Base-by-base conservation (phyloP, 768 basidiomycete species). In the Pilatotrama ljubarskyi region DNA sequence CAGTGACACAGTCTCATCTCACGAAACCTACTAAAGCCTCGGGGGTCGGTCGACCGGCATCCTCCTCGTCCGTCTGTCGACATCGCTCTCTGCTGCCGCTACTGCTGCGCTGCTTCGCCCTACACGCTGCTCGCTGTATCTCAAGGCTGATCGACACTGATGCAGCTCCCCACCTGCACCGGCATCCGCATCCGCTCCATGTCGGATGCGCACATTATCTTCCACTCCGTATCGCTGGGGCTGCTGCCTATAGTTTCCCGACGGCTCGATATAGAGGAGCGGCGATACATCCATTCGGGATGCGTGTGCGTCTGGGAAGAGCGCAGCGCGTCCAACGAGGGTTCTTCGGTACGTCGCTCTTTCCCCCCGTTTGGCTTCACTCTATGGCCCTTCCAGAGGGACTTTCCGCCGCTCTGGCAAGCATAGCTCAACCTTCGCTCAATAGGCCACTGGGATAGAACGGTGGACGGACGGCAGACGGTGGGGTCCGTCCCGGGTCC, bases 221-320 rank as follows among this genome's bases (percentile, higher is more conserved):
- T 92, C 72, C 87, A 90, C 66, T 90, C 83, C 32, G 90, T 91
- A 26, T 74, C 77, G 8, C 75, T 81, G 8, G 73, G 78, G 10
- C 69, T 82, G 1, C 77, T 89, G 15, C 85, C 84, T 29, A 88
- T 90, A 76, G 83, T 91, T 50, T 75, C 83, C 24, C 82, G 87
- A 56, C 84, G 90, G 40, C 78, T 93, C 51, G 88, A 90, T 74
- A 83, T 86, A 15, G 89, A 90, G 52, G 90, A 92, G 70, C 79
- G 90, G 38, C 80, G 89, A 11, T 75, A 78, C 40, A 89, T 92
- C 50, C 64, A 66, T 22, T 82, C 89, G 0, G 90, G 91, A 14
- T 84, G 82, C 58, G 85, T 92, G 35, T 93, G 84, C 64, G 89
- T 93, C 38, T 93, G 91, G 90, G 89, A 92, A 69, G 91, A 93